phyloP scores from a whole-genome alignment of 1,284 basidiomycete genomes.

The Phenoliferia sp. region DNA sequence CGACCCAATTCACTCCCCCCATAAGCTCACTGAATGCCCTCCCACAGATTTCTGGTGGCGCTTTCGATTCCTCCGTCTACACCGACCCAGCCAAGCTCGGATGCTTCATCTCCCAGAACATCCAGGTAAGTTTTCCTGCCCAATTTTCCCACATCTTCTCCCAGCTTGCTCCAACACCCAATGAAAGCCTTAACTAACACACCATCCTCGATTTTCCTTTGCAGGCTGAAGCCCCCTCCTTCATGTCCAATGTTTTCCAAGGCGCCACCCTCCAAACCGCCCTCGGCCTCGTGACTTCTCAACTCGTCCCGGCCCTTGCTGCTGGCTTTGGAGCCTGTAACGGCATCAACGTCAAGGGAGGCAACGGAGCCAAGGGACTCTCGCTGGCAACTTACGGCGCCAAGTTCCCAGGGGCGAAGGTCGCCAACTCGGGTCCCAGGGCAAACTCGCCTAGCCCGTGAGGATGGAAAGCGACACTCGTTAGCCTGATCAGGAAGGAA shows the following conservation, averaged over 20 bases:
- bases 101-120: constrained; percentile 4
- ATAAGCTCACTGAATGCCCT: too few relatives aligned
- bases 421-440: neutral
- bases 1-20: too few relatives aligned
- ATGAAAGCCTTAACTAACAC: too few relatives aligned
- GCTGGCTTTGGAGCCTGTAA: constrained; percentile 4
- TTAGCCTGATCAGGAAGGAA: neutral
- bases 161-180: neutral
- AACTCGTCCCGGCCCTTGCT: neutral
- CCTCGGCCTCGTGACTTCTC: neutral
- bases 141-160: neutral
- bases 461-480: neutral
- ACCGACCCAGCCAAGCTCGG: constrained; percentile 5
- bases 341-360: constrained; percentile 8
- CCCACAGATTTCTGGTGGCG: neutral
- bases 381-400: neutral
- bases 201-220: neutral
- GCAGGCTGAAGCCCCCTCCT: constrained; percentile 1
- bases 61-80: neutral
- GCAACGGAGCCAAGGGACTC: neutral
- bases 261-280: neutral
- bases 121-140: neutral
- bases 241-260: constrained; percentile 3
- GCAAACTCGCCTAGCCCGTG: neutral
- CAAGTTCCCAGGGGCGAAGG: constrained; percentile 1